These are phyloP conservation scores for Tetrapyrgos nigripes DNA, from an alignment of 1,284 basidiomycete species.

Conservation along the genomic window DNA sequence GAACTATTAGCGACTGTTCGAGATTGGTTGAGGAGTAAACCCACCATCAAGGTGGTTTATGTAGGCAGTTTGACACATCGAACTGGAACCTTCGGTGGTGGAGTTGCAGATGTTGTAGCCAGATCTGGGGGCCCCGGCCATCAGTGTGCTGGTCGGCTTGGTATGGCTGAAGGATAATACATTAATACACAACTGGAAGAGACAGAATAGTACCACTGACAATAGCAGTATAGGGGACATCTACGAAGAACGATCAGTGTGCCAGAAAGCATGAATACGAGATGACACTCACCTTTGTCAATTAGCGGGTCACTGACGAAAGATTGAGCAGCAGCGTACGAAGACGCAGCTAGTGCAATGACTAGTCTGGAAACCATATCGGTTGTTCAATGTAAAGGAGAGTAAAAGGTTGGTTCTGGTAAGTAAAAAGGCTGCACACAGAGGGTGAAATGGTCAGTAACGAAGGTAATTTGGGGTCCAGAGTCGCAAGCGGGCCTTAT, in stretches of 20 bases:
- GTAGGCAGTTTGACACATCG: slow-evolving; percentile 49
- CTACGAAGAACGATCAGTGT: slow-evolving; percentile 3
- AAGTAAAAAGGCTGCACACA: neutral
- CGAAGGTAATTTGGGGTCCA: neutral
- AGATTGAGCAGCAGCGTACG: slow-evolving; percentile 21
- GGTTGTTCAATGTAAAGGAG: neutral
- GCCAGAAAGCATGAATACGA: slow-evolving; percentile 11
- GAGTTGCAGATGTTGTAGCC: slow-evolving; percentile 56
- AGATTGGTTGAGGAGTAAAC: neutral
- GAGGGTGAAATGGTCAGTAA: neutral
- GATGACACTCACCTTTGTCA: slow-evolving; percentile 19
- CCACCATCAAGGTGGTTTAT: slow-evolving; percentile 36
- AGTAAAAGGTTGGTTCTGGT: neutral
- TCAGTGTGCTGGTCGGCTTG: slow-evolving; percentile 46
- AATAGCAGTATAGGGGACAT: slow-evolving; percentile 20
- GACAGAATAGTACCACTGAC: slow-evolving; percentile 13
- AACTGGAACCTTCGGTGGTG: slow-evolving; percentile 48
- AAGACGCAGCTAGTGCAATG: slow-evolving; percentile 5
- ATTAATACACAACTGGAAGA: neutral
- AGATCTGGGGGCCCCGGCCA: slow-evolving; percentile 40
- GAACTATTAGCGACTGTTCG: neutral
- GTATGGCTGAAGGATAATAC: slow-evolving; percentile 32
- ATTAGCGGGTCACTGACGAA: slow-evolving; percentile 26
- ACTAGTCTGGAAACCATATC: neutral
- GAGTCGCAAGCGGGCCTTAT: neutral